Base-by-base conservation (phyloP, 306 rosid genomes). In the Vicia villosa region DNA sequence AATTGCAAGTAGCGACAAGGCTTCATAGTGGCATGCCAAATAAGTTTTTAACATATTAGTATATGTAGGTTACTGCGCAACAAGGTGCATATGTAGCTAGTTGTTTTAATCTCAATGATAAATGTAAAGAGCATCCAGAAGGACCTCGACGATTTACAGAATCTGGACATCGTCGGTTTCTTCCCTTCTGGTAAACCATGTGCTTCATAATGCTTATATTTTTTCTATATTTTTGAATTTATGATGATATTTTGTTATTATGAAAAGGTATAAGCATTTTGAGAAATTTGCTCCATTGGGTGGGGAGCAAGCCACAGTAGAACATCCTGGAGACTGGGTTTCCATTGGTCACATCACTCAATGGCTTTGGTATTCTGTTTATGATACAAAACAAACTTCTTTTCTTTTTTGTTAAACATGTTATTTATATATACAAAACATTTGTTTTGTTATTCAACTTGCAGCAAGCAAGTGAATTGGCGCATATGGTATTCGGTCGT, bases 271-370 rank as follows among this genome's bases (percentile, higher is more conserved):
- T n/a, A n/a, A n/a, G n/a, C n/a, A n/a, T n/a, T n/a, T n/a, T n/a
- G n/a, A n/a, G n/a, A n/a, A n/a, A n/a, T n/a, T n/a, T n/a, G n/a
- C n/a, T n/a, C n/a, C n/a, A n/a, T n/a, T n/a, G n/a, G n/a, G n/a
- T n/a, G n/a, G n/a, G n/a, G n/a, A n/a, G n/a, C n/a, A n/a, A n/a
- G n/a, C n/a, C n/a, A n/a, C n/a, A n/a, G n/a, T n/a, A n/a, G n/a
- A n/a, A n/a, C n/a, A n/a, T n/a, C n/a, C 98, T 6, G 98, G 98
- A 70, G 98, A 93, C 73, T 90, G 96, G 98, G 96, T 93, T 85
- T 93, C 98, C 52, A 70, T 82, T 49, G 98, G 98, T 55, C 98
- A 70, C 34, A 93, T 97, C 80, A 86, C 96, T 59, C 98, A 93
- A 57, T 93, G 97, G 98, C 98, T 90, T 52, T 93, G 98, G 98